These are phyloP conservation scores for Atkinsonella hypoxylon DNA, from an alignment of 2,329 filamentous ascomycete genomes.

Conservation along the genomic window DNA sequence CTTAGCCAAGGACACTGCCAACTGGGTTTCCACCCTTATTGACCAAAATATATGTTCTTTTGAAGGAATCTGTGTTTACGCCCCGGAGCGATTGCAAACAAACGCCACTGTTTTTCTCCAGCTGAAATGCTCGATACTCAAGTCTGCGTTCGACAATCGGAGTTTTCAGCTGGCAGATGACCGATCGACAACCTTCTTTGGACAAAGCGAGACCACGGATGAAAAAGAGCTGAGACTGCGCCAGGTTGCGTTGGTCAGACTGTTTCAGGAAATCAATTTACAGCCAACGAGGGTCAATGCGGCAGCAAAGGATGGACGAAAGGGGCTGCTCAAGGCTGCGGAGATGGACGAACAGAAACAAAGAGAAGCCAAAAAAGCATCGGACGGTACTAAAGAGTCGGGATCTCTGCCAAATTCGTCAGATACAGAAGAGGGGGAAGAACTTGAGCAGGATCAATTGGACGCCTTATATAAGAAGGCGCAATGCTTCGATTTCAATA, in stretches of 20 bases:
- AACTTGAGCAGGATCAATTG: constrained; percentile 90
- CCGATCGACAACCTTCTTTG: constrained; percentile 60
- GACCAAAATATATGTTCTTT: constrained; percentile 85
- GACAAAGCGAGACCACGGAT: constrained; percentile 73
- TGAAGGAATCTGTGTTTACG: constrained; percentile 79
- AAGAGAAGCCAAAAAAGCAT: constrained; percentile 34
- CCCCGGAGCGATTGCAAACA: constrained; percentile 70
- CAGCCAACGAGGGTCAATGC: constrained; percentile 64
- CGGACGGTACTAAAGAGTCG: constrained; percentile 17
- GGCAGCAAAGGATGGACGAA: constrained; percentile 67
- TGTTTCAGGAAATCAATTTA: constrained; percentile 83
- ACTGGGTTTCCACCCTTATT: constrained; percentile 84
- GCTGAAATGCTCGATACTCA: constrained; percentile 64
- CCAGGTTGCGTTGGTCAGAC: constrained; percentile 76
- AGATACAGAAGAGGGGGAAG: constrained; percentile 71
- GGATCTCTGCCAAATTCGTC: constrained; percentile 45
- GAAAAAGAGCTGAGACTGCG: constrained; percentile 74
- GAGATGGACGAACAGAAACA: constrained; percentile 73
- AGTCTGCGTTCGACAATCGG: constrained; percentile 56
- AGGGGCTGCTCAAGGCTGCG: constrained; percentile 74
- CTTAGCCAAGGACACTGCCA: constrained; percentile 72
- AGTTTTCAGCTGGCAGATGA: constrained; percentile 54
- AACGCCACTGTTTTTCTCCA: constrained; percentile 95
- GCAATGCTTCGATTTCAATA: constrained; percentile 91
- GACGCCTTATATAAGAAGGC: constrained; percentile 92